phyloP scores from a whole-genome alignment of 495 filamentous ascomycete genomes.

The Tuber brumale region DNA sequence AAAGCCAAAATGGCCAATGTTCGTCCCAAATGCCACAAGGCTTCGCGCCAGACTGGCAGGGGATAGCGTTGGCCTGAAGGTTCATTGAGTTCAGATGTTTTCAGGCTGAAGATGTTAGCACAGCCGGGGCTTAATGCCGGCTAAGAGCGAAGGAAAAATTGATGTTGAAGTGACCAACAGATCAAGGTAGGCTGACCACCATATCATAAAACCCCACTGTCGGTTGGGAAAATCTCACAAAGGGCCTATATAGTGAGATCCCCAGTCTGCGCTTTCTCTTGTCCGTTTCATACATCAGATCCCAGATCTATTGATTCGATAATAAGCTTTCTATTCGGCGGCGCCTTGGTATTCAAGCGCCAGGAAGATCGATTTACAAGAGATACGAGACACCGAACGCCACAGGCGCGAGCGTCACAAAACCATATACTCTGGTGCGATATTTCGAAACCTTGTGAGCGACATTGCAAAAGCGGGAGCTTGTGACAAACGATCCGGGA shows the following conservation, averaged over 20 bases:
- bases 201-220: background rate
- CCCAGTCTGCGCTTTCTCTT: background rate
- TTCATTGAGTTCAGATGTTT: background rate
- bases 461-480: background rate
- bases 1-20: background rate
- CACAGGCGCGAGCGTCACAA: background rate
- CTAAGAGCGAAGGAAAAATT: constrained; percentile 1
- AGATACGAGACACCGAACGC: background rate
- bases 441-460: background rate
- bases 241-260: background rate
- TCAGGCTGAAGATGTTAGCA: constrained; percentile 3
- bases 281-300: background rate
- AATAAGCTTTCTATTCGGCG: background rate
- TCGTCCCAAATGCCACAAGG: background rate
- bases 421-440: background rate
- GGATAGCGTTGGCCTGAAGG: background rate
- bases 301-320: background rate
- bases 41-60: background rate
- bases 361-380: background rate
- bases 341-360: background rate
- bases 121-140: background rate
- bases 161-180: background rate
- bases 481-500: background rate
- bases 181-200: constrained; percentile 1
- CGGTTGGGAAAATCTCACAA: background rate